Conservation (phyloP, 495 filamentous ascomycete species). For the Penicillium dipodomyicola region DNA sequence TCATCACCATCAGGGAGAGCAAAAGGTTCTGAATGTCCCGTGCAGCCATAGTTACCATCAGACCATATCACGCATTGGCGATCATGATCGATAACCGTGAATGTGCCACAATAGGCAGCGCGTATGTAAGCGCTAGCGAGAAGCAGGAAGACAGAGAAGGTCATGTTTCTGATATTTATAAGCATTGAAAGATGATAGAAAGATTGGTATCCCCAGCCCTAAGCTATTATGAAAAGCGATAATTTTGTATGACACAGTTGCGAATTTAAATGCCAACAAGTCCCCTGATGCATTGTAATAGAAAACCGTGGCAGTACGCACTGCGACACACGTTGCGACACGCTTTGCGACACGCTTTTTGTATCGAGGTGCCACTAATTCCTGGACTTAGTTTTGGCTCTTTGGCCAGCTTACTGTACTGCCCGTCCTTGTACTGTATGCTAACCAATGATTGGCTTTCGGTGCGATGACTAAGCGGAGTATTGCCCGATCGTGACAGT, state of each 20-base stretch:
- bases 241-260: too few species aligned
- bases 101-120: neutral
- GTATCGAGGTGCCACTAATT: too few species aligned
- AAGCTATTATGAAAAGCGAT: too few species aligned
- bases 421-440: too few species aligned
- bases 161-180: neutral
- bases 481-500: too few species aligned
- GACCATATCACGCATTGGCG: constrained; percentile 2
- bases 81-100: neutral
- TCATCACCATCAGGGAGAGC: neutral
- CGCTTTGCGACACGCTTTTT: neutral
- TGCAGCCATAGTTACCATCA: constrained; percentile 4
- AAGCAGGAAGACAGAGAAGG: constrained; percentile 1
- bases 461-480: too few species aligned
- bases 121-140: neutral
- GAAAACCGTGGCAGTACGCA: too few species aligned
- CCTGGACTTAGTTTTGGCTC: too few species aligned
- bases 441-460: too few species aligned
- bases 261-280: neutral
- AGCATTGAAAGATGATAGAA: neutral
- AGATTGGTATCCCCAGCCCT: too few species aligned
- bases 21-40: neutral
- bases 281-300: neutral
- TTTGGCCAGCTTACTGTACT: too few species aligned
- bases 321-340: too few species aligned